Percentiles rank a stretch among this genome's conserved stretches.
Evolutionary conservation across 768 basidiomycete genomes (phyloP).

Genomic region (Boletales sp.): DNA sequence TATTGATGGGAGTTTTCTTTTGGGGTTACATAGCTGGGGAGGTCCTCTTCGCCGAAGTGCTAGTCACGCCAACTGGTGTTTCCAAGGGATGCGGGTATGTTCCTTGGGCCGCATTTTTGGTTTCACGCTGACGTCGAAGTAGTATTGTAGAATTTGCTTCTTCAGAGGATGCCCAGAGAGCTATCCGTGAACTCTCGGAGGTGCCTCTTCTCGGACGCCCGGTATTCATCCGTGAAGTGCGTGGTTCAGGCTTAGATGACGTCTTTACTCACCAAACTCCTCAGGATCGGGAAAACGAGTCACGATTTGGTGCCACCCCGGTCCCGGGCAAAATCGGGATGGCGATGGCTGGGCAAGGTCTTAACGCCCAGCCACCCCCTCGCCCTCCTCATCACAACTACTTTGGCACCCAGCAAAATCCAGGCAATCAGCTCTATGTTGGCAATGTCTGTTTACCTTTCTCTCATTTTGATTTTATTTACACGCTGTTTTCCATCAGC

Average conservation of each 20-base stretch:
- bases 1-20: slow-evolving; percentile 93
- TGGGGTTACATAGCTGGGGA: slow-evolving; percentile 95
- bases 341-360: slow-evolving; percentile 91
- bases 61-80: slow-evolving; percentile 92
- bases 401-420: slow-evolving; percentile 52
- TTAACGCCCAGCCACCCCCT: slow-evolving; percentile 75
- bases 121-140: slow-evolving; percentile 10
- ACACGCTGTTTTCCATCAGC: slow-evolving; percentile 38
- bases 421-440: slow-evolving; percentile 91
- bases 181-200: slow-evolving; percentile 89
- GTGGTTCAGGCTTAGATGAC: slow-evolving; percentile 2
- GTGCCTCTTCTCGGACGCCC: slow-evolving; percentile 87
- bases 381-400: slow-evolving; percentile 79
- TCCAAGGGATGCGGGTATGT: slow-evolving; percentile 99
- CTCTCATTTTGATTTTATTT: background rate
- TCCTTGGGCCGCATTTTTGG: background rate
- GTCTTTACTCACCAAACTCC: background rate
- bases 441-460: slow-evolving; percentile 65
- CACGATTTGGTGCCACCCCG: slow-evolving; percentile 92
- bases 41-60: slow-evolving; percentile 99
- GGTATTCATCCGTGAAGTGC: slow-evolving; percentile 94
- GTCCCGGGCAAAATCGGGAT: slow-evolving; percentile 95
- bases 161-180: slow-evolving; percentile 84
- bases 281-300: slow-evolving; percentile 95
- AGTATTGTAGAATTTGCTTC: slow-evolving; percentile 96